phyloP scores from a whole-genome alignment of 2,329 filamentous ascomycete genomes.

The Fusarium tanahbumbuense region DNA sequence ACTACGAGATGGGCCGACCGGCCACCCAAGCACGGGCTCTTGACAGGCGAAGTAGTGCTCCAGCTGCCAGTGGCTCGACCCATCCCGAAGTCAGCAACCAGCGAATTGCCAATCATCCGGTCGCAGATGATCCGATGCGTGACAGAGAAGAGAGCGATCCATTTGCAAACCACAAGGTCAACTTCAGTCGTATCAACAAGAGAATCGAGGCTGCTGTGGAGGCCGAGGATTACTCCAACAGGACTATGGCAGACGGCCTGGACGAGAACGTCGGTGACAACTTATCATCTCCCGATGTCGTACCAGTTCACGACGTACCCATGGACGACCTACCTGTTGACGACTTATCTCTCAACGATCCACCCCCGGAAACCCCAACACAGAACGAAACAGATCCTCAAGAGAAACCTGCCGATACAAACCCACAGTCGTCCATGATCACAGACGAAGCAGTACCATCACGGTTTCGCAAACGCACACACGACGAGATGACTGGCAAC shows the following conservation, averaged over 20 bases:
- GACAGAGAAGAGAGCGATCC: not conserved
- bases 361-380: not conserved
- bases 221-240: not conserved
- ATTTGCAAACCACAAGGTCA: not conserved
- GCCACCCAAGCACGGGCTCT: not conserved
- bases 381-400: not conserved
- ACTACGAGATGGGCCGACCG: not conserved
- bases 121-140: too few species aligned
- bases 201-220: not conserved
- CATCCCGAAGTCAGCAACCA: not conserved
- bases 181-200: not conserved
- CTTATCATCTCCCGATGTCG: not conserved
- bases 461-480: not conserved
- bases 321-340: not conserved
- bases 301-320: not conserved
- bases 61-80: not conserved
- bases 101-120: not conserved
- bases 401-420: not conserved
- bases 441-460: fast-evolving
- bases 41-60: not conserved
- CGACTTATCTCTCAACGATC: not conserved
- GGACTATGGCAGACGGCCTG: not conserved
- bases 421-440: not conserved
- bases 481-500: not conserved
- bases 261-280: fast-evolving